Conservation (phyloP, 1,284 basidiomycete species). For the Apiotrichum montevideense region DNA sequence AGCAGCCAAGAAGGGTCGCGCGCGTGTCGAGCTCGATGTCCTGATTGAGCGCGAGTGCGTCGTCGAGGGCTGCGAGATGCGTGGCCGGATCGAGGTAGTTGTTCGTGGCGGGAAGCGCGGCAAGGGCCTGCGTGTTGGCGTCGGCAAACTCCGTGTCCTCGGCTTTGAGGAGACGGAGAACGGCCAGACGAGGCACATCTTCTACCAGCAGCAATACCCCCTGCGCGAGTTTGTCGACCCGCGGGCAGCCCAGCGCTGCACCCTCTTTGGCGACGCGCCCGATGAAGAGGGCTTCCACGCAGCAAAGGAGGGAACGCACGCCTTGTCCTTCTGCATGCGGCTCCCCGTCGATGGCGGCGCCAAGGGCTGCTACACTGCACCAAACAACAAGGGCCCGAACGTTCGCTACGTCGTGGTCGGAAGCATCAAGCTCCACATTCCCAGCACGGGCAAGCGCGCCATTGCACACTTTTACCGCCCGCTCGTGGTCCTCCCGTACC, state of each 20-base stretch:
- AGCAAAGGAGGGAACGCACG: slow-evolving; percentile 63
- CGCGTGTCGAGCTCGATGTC: slow-evolving; percentile 79
- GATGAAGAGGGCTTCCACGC: slow-evolving; percentile 67
- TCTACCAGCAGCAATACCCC: slow-evolving; percentile 70
- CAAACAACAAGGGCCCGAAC: slow-evolving; percentile 52
- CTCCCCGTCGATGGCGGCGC: slow-evolving; percentile 63
- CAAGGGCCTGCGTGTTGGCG: slow-evolving; percentile 62
- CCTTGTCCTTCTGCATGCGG: slow-evolving; percentile 70
- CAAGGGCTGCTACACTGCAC: slow-evolving; percentile 63
- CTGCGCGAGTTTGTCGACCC: slow-evolving; percentile 54
- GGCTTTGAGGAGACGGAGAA: slow-evolving; percentile 66
- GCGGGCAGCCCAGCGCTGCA: slow-evolving; percentile 24
- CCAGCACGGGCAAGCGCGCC: slow-evolving; percentile 57
- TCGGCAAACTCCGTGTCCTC: slow-evolving; percentile 74
- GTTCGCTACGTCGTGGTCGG: slow-evolving; percentile 80
- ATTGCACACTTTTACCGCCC: slow-evolving; percentile 90
- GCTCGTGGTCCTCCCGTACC: slow-evolving; percentile 73
- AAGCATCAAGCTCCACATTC: slow-evolving; percentile 73
- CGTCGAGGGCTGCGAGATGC: slow-evolving; percentile 73
- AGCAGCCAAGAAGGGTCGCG: slow-evolving; percentile 61
- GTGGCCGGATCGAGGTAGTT: slow-evolving; percentile 65
- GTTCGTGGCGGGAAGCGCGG: slow-evolving; percentile 59
- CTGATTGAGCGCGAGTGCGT: slow-evolving; percentile 67
- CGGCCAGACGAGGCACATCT: slow-evolving; percentile 67
- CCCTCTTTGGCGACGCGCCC: slow-evolving; percentile 53